Base-by-base conservation (phyloP, 306 rosid species). In the Gynostemma pentaphyllum region DNA sequence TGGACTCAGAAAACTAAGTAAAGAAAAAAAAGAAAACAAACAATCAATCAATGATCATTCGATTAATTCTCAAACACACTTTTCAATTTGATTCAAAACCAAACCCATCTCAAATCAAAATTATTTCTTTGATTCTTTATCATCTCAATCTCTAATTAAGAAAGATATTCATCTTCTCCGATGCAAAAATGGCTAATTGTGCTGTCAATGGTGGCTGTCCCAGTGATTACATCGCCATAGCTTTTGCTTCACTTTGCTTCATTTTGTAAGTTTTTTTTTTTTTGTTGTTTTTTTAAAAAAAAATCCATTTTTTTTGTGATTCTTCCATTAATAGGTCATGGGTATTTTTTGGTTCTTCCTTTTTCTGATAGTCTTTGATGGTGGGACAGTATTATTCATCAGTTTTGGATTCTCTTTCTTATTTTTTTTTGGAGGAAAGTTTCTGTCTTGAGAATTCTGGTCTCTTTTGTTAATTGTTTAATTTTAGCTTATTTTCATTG, bases 121-220 rank as follows among this genome's bases (percentile, higher is more conserved):
- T 18, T 21, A 47, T 47, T 65, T 30, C 69, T 11, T 28, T 15
- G 10, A 65, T 24, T 32, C 37, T 0, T 19, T 65, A 59, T 64
- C 13, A 3, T 48, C n/a, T 18, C 26, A 27, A 16, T 21, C 18
- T 45, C 16, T 9, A 42, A 27, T n/a, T 14, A 64, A 32, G 52
- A 4, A 63, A 9, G 15, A 5, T 40, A 27, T 36, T 9, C 12
- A 7, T 57, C 64, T 30, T 40, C n/a, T 28, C 41, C 24, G 14
- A 78, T 78, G 94, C 71, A 5, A 72, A 29, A 68, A 82, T 88
- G 95, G 72, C 70, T 2, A 60, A 64, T 42, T 92, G 95, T 74
- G 95, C 96, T 12, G 72, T 70, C 12, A 62, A 78, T 42, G 99
- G 99, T 48, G 97, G 99, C 5, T 92, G 97, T 67, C 88, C 83